Base-by-base conservation (phyloP, 345 rosid species). In the Clausena lansium region DNA sequence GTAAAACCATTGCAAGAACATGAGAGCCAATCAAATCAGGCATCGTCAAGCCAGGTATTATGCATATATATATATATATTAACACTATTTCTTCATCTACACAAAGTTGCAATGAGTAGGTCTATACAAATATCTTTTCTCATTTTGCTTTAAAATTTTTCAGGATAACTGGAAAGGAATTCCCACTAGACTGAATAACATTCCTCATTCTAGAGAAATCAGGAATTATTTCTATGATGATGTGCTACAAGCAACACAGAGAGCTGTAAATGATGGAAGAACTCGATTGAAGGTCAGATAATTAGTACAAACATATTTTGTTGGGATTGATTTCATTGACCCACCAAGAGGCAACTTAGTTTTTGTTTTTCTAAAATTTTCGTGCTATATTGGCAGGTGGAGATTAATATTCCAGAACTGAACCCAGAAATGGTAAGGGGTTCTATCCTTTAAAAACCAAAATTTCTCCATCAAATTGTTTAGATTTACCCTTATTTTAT, bases 131-230 rank as follows among this genome's bases (percentile, higher is more conserved):
- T 78, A 67, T 79, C 24, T 61, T 76, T 70, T 82, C 85, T 82
- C 76, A 67, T 77, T 77, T 85, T 70, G 78, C 76, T 67, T 75
- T 11, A n/a, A 22, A 59, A 24, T 19, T 74, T 81, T 78, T 88
- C 89, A 92, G 98, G 94, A 83, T 55, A 89, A 85, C 32, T 95
- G 98, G 99, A 87, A 91, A 81, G 99, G 99, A 81, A 92, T 95
- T 81, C 98, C 99, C 7, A 95, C 97, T 28, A 88, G 93, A 77
- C 80, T 95, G 89, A 95, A 95, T 81, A 95, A 95, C 76, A 86
- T 93, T 83, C 98, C 99, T 81, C 99, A 95, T 85, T 95, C 99
- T 10, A 89, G 94, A 78, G 98, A 95, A 82, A 93, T 95, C 78
- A 87, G 98, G 82, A 83, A 83, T 59, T 95, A 95, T 86, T 95